These are phyloP conservation scores for Nepenthes alata DNA, from an alignment of 179 eudicot genomes.

Conservation along the genomic window DNA sequence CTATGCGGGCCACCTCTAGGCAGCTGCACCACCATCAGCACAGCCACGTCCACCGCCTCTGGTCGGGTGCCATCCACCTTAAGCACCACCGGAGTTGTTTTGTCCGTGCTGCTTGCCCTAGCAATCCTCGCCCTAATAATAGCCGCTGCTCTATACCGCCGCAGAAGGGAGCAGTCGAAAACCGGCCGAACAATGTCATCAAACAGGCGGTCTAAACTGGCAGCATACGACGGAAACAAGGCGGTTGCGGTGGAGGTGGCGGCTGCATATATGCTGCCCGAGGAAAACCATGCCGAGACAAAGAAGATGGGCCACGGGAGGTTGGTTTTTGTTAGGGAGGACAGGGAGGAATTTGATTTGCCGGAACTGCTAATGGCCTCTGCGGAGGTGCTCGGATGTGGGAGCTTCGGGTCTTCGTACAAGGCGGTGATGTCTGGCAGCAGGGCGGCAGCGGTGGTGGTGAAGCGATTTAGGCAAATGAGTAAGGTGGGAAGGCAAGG, in stretches of 20 bases:
- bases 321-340: constrained; percentile 44
- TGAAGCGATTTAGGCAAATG: constrained; percentile 73
- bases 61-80: no score
- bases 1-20: constrained; percentile 50
- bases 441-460: constrained; percentile 27
- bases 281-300: constrained; percentile 1
- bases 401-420: constrained; percentile 72
- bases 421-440: constrained; percentile 50
- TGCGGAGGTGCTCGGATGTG: constrained; percentile 85
- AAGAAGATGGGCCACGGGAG: constrained; percentile 27
- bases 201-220: not conserved
- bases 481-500: constrained; percentile 47
- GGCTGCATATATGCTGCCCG: not conserved
- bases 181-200: not conserved
- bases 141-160: not conserved
- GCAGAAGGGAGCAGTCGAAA: not conserved
- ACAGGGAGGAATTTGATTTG: constrained; percentile 45
- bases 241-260: not conserved
- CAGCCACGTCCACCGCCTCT: no score
- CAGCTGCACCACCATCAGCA: constrained; percentile 17
- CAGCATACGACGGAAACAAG: not conserved
- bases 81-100: not conserved
- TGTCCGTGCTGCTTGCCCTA: not conserved
- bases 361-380: constrained; percentile 58
- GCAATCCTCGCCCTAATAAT: not conserved